Conservation (phyloP, 2,329 filamentous ascomycete species). For the Sarocladium brachiariae region DNA sequence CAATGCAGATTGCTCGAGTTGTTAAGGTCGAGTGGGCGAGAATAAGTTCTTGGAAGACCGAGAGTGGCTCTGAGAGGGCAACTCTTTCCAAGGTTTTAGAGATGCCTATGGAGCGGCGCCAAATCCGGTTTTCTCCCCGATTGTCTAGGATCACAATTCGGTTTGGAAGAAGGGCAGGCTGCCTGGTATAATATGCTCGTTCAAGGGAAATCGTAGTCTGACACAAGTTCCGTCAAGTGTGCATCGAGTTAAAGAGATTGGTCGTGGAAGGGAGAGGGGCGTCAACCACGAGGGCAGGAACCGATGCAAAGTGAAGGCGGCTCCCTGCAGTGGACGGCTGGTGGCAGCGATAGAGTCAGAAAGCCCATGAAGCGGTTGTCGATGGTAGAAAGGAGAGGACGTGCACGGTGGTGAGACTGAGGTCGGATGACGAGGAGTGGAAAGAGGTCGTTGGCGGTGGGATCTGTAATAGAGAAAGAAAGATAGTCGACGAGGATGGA, state of each 20-base stretch:
- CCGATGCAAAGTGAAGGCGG: neutral
- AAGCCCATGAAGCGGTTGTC: neutral
- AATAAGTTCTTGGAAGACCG: neutral
- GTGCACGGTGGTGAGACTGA: neutral
- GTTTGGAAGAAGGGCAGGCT: neutral
- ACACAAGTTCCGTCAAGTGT: neutral
- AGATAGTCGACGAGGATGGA: neutral
- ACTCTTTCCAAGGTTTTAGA: too few relatives aligned
- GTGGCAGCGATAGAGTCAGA: neutral
- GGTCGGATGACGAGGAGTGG: neutral
- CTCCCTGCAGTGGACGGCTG: neutral
- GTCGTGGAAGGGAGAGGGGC: conserved; percentile 5
- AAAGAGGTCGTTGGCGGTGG: neutral
- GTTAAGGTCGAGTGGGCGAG: too few relatives aligned
- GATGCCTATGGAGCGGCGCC: too few relatives aligned
- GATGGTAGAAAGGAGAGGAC: neutral
- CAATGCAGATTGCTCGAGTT: too few relatives aligned
- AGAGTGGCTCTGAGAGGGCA: too few relatives aligned
- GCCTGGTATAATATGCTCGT: too few relatives aligned
- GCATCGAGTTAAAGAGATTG: conserved; percentile 3
- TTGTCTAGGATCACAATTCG: neutral
- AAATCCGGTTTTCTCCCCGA: too few relatives aligned
- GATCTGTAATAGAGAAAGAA: conserved; percentile 2
- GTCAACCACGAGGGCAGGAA: neutral
- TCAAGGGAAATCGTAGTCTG: neutral